phyloP scores from a whole-genome alignment of 169 alveolate species.

The Theileria luwenshuni region DNA sequence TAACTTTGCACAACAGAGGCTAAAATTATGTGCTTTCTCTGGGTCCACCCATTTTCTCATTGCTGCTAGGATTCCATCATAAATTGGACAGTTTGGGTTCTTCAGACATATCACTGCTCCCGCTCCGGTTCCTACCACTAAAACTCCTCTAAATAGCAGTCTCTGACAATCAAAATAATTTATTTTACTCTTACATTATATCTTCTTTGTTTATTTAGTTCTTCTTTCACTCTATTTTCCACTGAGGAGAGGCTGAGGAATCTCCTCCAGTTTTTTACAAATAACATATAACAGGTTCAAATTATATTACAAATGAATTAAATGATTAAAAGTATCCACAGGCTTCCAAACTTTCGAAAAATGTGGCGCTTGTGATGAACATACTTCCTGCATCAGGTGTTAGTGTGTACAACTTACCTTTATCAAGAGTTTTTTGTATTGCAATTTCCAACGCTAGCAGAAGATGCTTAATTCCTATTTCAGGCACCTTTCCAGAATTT shows the following conservation, averaged over 20 bases:
- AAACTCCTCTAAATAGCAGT: slow-evolving; percentile 52
- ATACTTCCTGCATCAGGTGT: slow-evolving; percentile 24
- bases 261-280: slow-evolving; percentile 6
- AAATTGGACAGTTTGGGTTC: slow-evolving; percentile 37
- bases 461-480: slow-evolving; percentile 61
- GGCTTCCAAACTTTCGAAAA: slow-evolving; percentile 61
- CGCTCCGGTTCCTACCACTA: slow-evolving; percentile 42
- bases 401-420: slow-evolving; percentile 21
- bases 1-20: slow-evolving; percentile 64
- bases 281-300: slow-evolving; percentile 15
- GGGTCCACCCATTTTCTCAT: slow-evolving; percentile 72
- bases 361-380: slow-evolving; percentile 38
- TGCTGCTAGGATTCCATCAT: slow-evolving; percentile 57
- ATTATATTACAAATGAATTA: neutral
- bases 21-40: slow-evolving; percentile 70
- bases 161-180: slow-evolving; percentile 8
- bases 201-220: slow-evolving; percentile 31
- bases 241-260: neutral
- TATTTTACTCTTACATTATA: slow-evolving; percentile 26
- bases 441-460: slow-evolving; percentile 68
- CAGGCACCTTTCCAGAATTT: slow-evolving; percentile 40
- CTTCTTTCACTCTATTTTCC: slow-evolving; percentile 14
- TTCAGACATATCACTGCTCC: slow-evolving; percentile 50
- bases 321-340: slow-evolving; percentile 46
- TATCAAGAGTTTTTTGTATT: slow-evolving; percentile 38